Evolutionary conservation across 192 early-diverging fungal species (phyloP), one percentile per base, ranked within the genome.

Genomic region (Fimicolochytrium jonesii): DNA sequence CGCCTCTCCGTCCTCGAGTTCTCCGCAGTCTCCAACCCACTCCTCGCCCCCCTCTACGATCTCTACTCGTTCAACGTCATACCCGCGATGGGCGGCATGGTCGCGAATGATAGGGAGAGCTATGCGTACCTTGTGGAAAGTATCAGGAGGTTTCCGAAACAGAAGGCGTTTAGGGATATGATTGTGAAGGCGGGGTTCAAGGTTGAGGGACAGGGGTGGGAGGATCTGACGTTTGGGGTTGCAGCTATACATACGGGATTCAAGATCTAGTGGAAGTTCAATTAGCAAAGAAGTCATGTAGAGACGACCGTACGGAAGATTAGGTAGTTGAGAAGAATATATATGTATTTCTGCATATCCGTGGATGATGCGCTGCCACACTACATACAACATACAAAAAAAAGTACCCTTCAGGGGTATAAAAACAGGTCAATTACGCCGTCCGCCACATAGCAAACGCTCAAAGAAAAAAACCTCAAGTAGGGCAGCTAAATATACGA

Each of bases 61-160:
- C 49, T 91, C 22, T 95, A 95, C 65, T 94, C 92, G 15, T 99
- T 99, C 67, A 76, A 96, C 52, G 84, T 96, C 22, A 97, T 99
- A 61, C 96, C 96, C 0, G 69, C 73, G 17, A 61, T 98, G 28
- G 94, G 95, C 23, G 88, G 91, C 68, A 47, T 89, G 30, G 82
- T 98, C 48, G 94, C 95, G 18, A 79, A 84, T 35, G 94, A 98
- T 72, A 83, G 87, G 28, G 83, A 87, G 25, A 95, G 92, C 22
- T 99, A 99, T 71, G 89, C 97, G 76, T 99, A 99, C 70, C 77
- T 99, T 15, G 96, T 99, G 20, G 96, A 99, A 68, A 89, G 86
- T 53, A 99, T 99, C 59, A 87, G 92, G 62, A 86, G 86, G 72
- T 99, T 99, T 80, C 92, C 92, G 37, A 60, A 84, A 15, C 96